Evolutionary conservation across 2,329 filamentous ascomycete species (phyloP).

Genomic region (Xylaria multiplex): DNA sequence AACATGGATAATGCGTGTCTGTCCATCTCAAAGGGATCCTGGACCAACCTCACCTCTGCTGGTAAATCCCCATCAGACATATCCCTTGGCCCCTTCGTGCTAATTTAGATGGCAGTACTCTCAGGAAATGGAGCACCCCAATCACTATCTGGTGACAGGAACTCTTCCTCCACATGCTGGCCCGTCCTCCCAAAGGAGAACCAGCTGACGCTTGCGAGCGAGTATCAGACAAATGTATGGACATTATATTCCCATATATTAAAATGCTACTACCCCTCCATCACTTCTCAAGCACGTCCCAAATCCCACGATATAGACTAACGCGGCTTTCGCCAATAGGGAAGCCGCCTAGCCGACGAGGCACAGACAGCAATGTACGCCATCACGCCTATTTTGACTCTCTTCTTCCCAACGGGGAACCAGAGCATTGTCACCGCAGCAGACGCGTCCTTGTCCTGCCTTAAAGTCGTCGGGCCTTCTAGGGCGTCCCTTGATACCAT

Average conservation of each 20-base stretch:
- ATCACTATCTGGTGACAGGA: conserved; percentile 34
- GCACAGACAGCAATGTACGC: conserved; percentile 26
- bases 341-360: not conserved
- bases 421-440: conserved; percentile 23
- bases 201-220: conserved; percentile 35
- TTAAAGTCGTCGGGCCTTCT: conserved; percentile 41
- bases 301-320: not conserved
- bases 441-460: conserved; percentile 40
- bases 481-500: conserved; percentile 37
- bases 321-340: not conserved
- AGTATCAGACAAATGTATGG: conserved; percentile 25
- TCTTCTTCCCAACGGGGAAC: conserved; percentile 38
- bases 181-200: conserved; percentile 40
- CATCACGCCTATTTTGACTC: conserved; percentile 43
- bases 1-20: conserved; percentile 33
- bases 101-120: conserved; percentile 21
- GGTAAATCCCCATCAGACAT: conserved; percentile 4
- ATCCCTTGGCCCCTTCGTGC: not conserved
- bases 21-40: conserved; percentile 22
- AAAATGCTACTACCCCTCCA: not conserved
- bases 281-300: not conserved
- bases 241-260: not conserved
- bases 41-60: conserved; percentile 24
- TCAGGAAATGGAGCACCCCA: conserved; percentile 32
- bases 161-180: conserved; percentile 42